These are phyloP conservation scores for Neonothopanus nambi DNA, from an alignment of 1,284 basidiomycete genomes.

Conservation along the genomic window DNA sequence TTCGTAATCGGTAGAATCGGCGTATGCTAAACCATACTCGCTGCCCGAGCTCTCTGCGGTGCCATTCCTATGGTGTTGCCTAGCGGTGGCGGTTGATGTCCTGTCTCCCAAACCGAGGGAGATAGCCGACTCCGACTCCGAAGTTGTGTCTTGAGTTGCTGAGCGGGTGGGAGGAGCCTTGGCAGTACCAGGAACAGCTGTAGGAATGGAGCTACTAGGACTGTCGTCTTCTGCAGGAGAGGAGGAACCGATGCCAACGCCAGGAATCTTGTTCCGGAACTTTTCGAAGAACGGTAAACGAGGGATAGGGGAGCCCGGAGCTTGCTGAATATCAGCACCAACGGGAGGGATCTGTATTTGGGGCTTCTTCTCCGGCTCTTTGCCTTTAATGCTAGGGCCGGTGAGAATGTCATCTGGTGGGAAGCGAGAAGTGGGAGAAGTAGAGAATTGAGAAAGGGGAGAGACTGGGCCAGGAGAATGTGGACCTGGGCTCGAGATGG, in stretches of 20 bases:
- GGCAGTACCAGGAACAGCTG: slow-evolving; percentile 1
- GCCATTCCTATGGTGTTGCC: slow-evolving; percentile 28
- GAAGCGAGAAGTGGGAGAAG: slow-evolving; percentile 2
- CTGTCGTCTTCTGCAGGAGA: slow-evolving; percentile 18
- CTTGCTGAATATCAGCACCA: slow-evolving; percentile 9
- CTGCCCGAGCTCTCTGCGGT: slow-evolving; percentile 29
- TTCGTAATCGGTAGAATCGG: slow-evolving; percentile 42
- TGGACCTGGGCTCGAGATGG: too few species aligned
- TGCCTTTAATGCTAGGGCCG: slow-evolving; percentile 4
- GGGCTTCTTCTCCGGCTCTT: slow-evolving; percentile 2
- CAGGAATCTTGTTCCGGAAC: slow-evolving; percentile 38
- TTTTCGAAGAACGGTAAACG: slow-evolving; percentile 39
- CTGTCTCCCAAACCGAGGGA: neutral
- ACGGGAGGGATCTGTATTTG: neutral
- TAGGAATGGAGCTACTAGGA: neutral
- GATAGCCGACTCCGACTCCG: neutral
- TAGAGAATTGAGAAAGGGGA: slow-evolving; percentile 40
- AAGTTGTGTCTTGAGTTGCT: neutral
- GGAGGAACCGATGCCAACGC: slow-evolving; percentile 21
- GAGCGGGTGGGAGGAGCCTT: slow-evolving; percentile 4
- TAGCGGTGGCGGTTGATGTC: slow-evolving; percentile 8
- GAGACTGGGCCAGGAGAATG: slow-evolving; percentile 46
- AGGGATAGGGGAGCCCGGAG: too few species aligned
- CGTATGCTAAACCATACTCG: slow-evolving; percentile 48
- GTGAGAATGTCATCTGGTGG: neutral